Percentiles rank a stretch among this genome's conserved stretches.
Conservation (phyloP, 1,284 basidiomycete species). For the Malassezia psittaci region DNA sequence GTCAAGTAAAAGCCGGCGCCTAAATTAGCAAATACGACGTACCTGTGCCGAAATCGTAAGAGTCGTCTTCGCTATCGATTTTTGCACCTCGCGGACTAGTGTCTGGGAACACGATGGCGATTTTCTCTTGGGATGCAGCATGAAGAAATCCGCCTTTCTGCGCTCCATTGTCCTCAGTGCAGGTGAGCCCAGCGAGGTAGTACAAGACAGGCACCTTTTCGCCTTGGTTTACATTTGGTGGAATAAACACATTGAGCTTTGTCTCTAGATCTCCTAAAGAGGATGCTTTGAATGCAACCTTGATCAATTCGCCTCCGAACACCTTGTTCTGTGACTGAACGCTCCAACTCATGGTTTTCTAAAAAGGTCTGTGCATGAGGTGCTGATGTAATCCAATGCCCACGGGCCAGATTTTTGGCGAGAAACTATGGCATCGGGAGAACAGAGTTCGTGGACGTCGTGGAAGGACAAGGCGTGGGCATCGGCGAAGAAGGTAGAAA, state of each 20-base stretch:
- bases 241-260: conserved; percentile 82
- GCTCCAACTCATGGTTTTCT: conserved; percentile 21
- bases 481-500: conserved; percentile 34
- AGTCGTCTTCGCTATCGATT: conserved; percentile 70
- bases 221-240: conserved; percentile 53
- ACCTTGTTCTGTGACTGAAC: conserved; percentile 23
- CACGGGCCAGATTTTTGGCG: not conserved
- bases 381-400: not conserved
- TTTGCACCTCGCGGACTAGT: conserved; percentile 86
- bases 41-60: conserved; percentile 56
- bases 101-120: conserved; percentile 90
- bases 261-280: conserved; percentile 68
- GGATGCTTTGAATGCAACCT: conserved; percentile 51
- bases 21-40: not conserved
- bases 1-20: conserved; percentile 46
- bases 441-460: not conserved
- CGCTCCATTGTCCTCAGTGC: conserved; percentile 82
- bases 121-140: conserved; percentile 49
- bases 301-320: conserved; percentile 29
- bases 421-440: not conserved
- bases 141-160: conserved; percentile 42
- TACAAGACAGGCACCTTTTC: conserved; percentile 65
- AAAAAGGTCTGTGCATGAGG: not conserved
- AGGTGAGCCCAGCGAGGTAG: conserved; percentile 85
- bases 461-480: conserved; percentile 17